Evolutionary conservation across 2,329 filamentous ascomycete genomes (phyloP).

Genomic region (Fusarium tupiense): DNA sequence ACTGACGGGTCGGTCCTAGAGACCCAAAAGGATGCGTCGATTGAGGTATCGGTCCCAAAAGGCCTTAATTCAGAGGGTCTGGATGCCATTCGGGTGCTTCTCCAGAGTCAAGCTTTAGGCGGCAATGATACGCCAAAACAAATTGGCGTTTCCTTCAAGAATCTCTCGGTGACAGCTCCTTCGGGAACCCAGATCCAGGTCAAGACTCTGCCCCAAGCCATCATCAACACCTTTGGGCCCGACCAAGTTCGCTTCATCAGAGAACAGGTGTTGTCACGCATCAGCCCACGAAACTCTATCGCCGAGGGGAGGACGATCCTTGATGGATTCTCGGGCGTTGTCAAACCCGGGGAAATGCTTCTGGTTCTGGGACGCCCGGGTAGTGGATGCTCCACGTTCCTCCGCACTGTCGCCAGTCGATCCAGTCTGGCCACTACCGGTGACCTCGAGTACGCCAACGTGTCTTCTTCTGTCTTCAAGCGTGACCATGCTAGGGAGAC

Average conservation of each 20-base stretch:
- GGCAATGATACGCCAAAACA: not conserved
- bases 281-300: not conserved
- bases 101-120: not conserved
- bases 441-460: not conserved
- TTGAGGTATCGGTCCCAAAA: not conserved
- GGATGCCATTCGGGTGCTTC: not conserved
- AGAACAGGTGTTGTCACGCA: not conserved
- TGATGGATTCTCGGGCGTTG: not conserved
- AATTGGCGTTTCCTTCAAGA: not conserved
- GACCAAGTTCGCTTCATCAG: not conserved
- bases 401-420: constrained; percentile 79
- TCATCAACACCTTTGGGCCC: not conserved
- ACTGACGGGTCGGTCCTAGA: not conserved
- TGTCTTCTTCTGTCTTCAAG: constrained; percentile 70
- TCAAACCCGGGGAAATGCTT: not conserved
- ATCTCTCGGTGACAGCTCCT: not conserved
- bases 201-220: not conserved
- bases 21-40: not conserved
- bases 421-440: constrained; percentile 70
- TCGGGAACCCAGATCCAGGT: not conserved
- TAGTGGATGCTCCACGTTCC: constrained; percentile 78
- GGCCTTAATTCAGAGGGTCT: not conserved
- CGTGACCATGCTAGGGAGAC: constrained; percentile 78
- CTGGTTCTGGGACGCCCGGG: constrained; percentile 72
- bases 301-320: not conserved